Base-by-base conservation (phyloP, 495 filamentous ascomycete genomes). In the Gamarada debralockiae region DNA sequence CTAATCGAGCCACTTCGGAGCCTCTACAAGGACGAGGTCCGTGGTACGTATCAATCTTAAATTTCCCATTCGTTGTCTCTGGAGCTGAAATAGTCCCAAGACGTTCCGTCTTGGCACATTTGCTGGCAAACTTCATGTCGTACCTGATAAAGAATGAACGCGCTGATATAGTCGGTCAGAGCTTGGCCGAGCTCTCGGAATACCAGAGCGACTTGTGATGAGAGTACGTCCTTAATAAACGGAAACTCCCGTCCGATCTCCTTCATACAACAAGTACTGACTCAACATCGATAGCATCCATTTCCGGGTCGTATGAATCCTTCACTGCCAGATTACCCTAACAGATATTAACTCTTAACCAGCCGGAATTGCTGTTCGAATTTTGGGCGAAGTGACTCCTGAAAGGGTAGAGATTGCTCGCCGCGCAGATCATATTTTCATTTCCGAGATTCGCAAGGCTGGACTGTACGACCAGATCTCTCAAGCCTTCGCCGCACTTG, bases 341-440 rank as follows among this genome's bases (percentile, higher is more conserved):
- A 10, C 18, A 37, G 47, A 37, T 50, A 50, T 38, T 50, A 29
- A 50, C 47, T 50, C 27, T 50, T 38, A 50, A 50, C 21, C 33
- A 50, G 47, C 93, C 1, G 92, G 92, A 12, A 82, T 97, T 53
- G 93, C 84, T 21, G 89, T 97, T 60, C 82, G 92, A 2, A 84
- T 97, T 47, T 70, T 96, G 0, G 93, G 92, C 27, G 92, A 95
- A 52, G 87, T 96, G 7, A 95, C 86, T n/a, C 73, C 74, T 3
- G 85, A 91, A 58, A 78, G 83, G 39, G 83, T 97, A 31, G 78
- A 80, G 27, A 93, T 96, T 37, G 90, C 83, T 17, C 78, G 91
- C 17, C 69, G 87, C 59, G 93, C 93, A 4, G 92, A 97, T 65
- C 67, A 88, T 55, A 89, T 90, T 63, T 97, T 92, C 72, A 93